Base-by-base conservation (phyloP, 495 filamentous ascomycete genomes). In the Xylaria castorea region DNA sequence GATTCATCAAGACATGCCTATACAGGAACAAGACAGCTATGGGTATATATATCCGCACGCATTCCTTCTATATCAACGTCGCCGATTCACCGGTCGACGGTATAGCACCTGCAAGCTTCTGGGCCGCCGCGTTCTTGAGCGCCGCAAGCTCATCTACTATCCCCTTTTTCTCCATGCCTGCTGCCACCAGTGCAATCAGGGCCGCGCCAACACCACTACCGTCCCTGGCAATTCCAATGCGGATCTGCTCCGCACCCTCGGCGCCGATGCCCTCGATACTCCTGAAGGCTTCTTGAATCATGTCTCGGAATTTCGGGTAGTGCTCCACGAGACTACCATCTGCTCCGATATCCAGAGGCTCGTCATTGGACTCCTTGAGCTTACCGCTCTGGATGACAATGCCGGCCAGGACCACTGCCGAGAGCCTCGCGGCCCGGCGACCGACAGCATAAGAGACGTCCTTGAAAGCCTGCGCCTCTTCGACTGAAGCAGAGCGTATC, bases 191-290 rank as follows among this genome's bases (percentile, higher is more conserved):
- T 42, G 95, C 95, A 81, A 97, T 97, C 75, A 98, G 80, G 62
- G 95, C 95, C 11, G 95, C 95, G 36, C 95, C 95, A 61, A 98
- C 95, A 66, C 95, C 95, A 70, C 89, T 92, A 61, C 95, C 95
- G 83, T 98, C 95, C 87, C 96, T 95, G 66, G 95, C 95, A 81
- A 97, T 93, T 16, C 94, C 95, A 75, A 98, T 97, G 53, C 93
- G 86, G 72, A 98, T 88, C 80, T 89, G 91, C 81, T 91, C 90
- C 67, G 95, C 93, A 11, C 93, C 92, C 14, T 86, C 84, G 14
- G 78, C 80, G 14, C 94, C 94, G 75, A 97, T 90, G 68, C 90
- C 87, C 38, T 91, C 85, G 22, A 97, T 87, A 68, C 87, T 87
- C 30, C 89, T 82, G 66, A 97, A 80, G 32, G 92, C 92, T 75